phyloP scores from a whole-genome alignment of 2,329 filamentous ascomycete species.

The Metarhizium album region DNA sequence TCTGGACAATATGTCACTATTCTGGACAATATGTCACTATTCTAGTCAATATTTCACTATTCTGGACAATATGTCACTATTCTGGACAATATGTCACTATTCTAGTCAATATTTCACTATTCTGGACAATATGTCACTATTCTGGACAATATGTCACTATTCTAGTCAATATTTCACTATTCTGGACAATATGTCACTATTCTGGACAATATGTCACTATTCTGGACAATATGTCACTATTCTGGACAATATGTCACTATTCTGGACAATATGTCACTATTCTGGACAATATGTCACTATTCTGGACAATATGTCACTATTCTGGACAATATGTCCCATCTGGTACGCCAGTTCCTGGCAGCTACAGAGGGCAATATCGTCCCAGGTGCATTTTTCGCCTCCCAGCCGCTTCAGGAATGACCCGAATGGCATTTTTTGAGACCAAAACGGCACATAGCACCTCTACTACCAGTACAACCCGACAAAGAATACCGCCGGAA shows the following conservation, averaged over 20 bases:
- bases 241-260: not conserved
- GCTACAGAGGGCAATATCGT: slow-evolving; percentile 11
- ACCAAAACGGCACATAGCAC: slow-evolving; percentile 47
- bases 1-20: no score
- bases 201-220: no score
- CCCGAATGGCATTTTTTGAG: slow-evolving; percentile 29
- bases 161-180: no score
- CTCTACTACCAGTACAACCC: slow-evolving; percentile 52
- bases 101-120: not conserved
- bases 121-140: no score
- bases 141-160: no score
- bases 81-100: no score
- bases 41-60: not conserved
- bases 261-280: no score
- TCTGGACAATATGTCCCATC: slow-evolving; percentile 11
- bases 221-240: no score
- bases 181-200: no score
- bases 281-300: no score
- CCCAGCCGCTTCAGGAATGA: slow-evolving; percentile 7
- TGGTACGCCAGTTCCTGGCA: slow-evolving; percentile 13
- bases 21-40: no score
- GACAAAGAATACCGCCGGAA: slow-evolving; percentile 35
- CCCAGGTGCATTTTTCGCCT: slow-evolving; percentile 7
- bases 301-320: not conserved
- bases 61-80: no score